These are phyloP conservation scores for Pichia sp. DNA, from an alignment of 1,139 yeast species.

Conservation along the genomic window DNA sequence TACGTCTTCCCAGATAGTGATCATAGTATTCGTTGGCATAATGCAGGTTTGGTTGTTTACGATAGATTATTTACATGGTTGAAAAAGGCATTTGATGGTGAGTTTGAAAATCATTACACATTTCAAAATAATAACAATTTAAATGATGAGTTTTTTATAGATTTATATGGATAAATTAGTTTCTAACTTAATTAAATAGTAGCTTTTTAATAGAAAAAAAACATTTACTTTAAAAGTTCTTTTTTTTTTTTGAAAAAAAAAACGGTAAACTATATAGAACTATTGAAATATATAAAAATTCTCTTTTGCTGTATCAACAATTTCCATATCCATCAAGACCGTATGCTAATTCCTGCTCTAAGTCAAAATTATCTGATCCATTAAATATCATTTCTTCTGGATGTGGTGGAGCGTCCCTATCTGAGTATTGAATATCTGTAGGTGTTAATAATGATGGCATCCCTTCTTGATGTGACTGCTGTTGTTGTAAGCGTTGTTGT, in stretches of 20 bases:
- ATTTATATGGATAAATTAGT: slow-evolving; percentile 17
- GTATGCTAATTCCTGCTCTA: slow-evolving; percentile 54
- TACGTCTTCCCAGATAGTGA: slow-evolving; percentile 77
- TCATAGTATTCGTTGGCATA: slow-evolving; percentile 64
- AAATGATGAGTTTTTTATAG: slow-evolving; percentile 10
- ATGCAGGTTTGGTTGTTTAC: slow-evolving; percentile 60
- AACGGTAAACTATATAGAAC: not conserved
- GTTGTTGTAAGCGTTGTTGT: slow-evolving; percentile 17
- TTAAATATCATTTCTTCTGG: slow-evolving; percentile 35
- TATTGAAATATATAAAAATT: not conserved
- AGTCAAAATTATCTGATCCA: slow-evolving; percentile 30
- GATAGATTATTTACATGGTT: slow-evolving; percentile 61
- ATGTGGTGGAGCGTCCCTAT: slow-evolving; percentile 36
- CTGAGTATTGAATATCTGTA: slow-evolving; percentile 28
- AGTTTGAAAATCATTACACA: slow-evolving; percentile 24
- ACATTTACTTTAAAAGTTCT: no score
- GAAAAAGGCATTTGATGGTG: slow-evolving; percentile 46
- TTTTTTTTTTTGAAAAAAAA: no score
- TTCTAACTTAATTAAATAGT: no score
- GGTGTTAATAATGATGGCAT: slow-evolving; percentile 23
- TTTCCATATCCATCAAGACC: slow-evolving; percentile 44
- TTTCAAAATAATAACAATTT: not conserved
- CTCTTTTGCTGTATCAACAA: slow-evolving; percentile 3
- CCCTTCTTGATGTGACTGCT: not conserved
- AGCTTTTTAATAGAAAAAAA: no score